Base-by-base conservation (phyloP, 495 filamentous ascomycete species). In the Aspergillus saccharolyticus region DNA sequence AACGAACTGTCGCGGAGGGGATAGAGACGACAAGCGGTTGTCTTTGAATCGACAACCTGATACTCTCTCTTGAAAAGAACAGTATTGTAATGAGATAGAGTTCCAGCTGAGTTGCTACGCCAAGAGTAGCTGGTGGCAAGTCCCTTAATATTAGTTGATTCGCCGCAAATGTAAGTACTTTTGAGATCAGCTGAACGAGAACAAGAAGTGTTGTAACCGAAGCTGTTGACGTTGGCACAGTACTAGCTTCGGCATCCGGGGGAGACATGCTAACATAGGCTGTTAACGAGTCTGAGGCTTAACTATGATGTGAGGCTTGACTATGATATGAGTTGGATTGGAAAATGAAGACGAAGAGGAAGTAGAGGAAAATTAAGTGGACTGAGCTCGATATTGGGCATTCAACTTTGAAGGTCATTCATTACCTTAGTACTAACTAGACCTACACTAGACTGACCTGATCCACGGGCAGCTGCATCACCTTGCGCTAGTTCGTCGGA, bases 131-230 rank as follows among this genome's bases (percentile, higher is more conserved):
- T 0, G 94, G 92, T 0, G 91, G 93, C 19, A 97, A 74, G 64
- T 85, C 90, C 42, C 91, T 90, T 4, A 99, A 77, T 12, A 97
- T 83, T 48, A 94, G 53, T 70, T 97, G 91, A 76, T 97, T 97
- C 55, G 92, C 85, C 45, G 83, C 70, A 71, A 99, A 99, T 22
- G 94, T 97, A 58, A 96, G 74, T 44, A 87, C 82, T 49, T 93
- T 87, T 15, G 91, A 96, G 39, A 75, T 74, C 62, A 97, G 75
- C 70, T 96, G 93, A 18, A 96, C 83, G 51, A 90, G 74, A 64
- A 99, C 91, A 54, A 99, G 80, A 59, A 91, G 83, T 10, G 88
- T 89, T 21, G 91, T 92, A 18, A 90, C 91, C 48, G 81, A 74
- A 18, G 81, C 80, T 7, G 88, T 85, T 20, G 71, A 75, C 10